Conservation (phyloP, 148 eudicot species). For the Cornus suecica region DNA sequence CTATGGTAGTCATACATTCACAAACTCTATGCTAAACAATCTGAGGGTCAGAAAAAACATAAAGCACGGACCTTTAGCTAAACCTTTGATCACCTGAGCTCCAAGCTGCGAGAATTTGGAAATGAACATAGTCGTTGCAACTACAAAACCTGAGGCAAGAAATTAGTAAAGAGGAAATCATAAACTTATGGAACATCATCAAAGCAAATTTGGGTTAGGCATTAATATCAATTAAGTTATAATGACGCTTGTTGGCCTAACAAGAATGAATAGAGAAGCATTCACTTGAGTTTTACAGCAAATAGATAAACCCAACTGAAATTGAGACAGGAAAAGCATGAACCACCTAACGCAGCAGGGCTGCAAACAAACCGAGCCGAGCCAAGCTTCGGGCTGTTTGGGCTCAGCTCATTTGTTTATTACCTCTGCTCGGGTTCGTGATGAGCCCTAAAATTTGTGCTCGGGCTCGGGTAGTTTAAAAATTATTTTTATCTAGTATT, state of each 20-base stretch:
- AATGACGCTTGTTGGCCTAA: too few species aligned
- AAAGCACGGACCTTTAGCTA: conserved; percentile 42
- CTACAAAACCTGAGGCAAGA: not conserved
- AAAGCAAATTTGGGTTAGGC: not conserved
- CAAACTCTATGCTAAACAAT: not conserved
- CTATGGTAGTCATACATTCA: not conserved
- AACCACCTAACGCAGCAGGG: too few species aligned
- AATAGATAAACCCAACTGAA: not conserved
- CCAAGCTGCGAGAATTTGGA: conserved; percentile 46
- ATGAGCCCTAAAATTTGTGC: too few species aligned
- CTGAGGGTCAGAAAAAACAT: too few species aligned
- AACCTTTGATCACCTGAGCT: conserved; percentile 43
- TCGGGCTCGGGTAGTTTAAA: too few species aligned
- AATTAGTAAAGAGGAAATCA: not conserved
- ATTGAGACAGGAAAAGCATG: not conserved
- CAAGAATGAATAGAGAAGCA: not conserved
- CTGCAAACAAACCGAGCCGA: too few species aligned
- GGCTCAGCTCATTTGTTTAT: too few species aligned
- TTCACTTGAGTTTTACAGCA: not conserved
- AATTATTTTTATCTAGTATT: too few species aligned
- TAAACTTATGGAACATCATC: not conserved
- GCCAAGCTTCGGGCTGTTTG: too few species aligned
- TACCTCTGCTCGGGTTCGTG: too few species aligned
- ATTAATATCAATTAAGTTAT: too few species aligned
- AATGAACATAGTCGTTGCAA: conserved; percentile 40